Evolutionary conservation across 2,329 filamentous ascomycete species (phyloP), one percentile per base, ranked within the genome.

Genomic region (Chrysoporthe puriensis): DNA sequence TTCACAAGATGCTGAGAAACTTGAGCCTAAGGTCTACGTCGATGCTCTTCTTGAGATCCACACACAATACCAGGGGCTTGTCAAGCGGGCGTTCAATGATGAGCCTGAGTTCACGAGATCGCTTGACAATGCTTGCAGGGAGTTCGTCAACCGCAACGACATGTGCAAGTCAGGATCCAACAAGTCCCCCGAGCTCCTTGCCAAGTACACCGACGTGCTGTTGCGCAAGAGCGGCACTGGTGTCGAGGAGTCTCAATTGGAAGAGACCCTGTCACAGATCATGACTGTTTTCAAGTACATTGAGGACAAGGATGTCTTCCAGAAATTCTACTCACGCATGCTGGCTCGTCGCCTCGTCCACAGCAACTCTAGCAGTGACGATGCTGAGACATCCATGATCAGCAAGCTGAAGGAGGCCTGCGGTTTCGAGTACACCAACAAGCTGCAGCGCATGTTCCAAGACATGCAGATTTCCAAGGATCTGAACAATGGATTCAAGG

Each of bases 231-330:
- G 93, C 72, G 92, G 91, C 42, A 96, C 94, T 73, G 93, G 94
- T 73, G 93, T 94, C 16, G 96, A 98, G 76, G 96, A 99, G 76
- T 91, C 92, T 43, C 95, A 99, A 76, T 86, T 98, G 74, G 96
- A 99, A 81, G 90, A 91, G 72, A 91, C 93, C 43, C 83, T 98
- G 42, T 89, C 88, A 26, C 93, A 97, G 78, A 96, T 99, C 74
- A 99, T 99, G 96, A 97, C 95, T 1, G 93, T 99, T 66, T 99
- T 99, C 88, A 98, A 98, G 83, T 99, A 99, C 80, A 98, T 99
- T 71, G 96, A 99, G 78, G 96, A 99, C 81, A 99, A 99, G 85
- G 96, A 99, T 76, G 96, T 99, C 5, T 99, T 99, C 86, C 96
- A 98, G 79, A 99, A 98, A 79, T 99, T 97, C 81, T 99, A 99